Evolutionary conservation across 805 yeast genomes (phyloP).

Genomic region (Candida lessepsii): DNA sequence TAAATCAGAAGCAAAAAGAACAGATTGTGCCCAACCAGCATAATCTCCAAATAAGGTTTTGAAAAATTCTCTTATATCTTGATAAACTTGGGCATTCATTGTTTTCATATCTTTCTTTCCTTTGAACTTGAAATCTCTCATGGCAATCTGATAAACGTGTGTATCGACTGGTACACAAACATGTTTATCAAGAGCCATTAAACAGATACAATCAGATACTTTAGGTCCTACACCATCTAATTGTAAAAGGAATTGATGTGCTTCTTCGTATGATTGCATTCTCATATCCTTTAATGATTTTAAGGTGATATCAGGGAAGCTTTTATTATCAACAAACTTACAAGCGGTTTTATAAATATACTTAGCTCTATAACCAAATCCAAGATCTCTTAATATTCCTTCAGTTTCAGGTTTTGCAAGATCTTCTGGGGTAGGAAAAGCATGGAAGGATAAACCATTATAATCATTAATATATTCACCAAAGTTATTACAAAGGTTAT

Average conservation of each 20-base stretch:
- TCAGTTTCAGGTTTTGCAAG: conserved; percentile 42
- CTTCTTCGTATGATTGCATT: conserved; percentile 45
- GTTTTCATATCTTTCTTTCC: conserved; percentile 41
- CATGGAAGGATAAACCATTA: conserved; percentile 57
- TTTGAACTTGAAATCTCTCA: conserved; percentile 69
- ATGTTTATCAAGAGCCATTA: conserved; percentile 86
- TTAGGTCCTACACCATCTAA: conserved; percentile 95
- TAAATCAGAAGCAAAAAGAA: conserved; percentile 83
- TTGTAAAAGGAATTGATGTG: conserved; percentile 57
- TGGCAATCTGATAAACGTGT: conserved; percentile 88
- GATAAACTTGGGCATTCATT: conserved; percentile 52
- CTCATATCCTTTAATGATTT: conserved; percentile 45
- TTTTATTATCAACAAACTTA: conserved; percentile 43
- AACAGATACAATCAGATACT: conserved; percentile 94
- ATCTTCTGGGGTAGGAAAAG: conserved; percentile 70
- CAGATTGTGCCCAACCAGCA: conserved; percentile 99
- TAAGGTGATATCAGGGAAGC: conserved; percentile 32
- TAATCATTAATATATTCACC: conserved; percentile 58
- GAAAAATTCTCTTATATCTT: conserved; percentile 58
- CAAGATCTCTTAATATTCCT: conserved; percentile 44
- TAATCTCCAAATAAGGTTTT: conserved; percentile 76
- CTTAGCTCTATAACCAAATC: conserved; percentile 91
- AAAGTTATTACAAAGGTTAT: conserved; percentile 64
- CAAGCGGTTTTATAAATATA: conserved; percentile 78
- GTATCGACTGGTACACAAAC: conserved; percentile 94